phyloP scores from a whole-genome alignment of 169 alveolate species.

The Perkinsus chesapeaki region DNA sequence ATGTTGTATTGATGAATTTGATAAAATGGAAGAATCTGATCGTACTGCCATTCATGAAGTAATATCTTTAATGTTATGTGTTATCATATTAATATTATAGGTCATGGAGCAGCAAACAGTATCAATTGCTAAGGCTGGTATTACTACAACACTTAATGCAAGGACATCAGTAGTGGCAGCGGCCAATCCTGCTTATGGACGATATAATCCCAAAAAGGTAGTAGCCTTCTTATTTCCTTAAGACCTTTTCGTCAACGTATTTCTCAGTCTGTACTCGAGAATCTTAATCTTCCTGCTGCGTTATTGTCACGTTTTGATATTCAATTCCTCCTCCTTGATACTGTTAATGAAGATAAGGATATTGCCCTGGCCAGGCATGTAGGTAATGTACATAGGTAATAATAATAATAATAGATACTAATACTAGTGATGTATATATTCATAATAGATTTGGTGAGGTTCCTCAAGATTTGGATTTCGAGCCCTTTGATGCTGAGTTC shows the following conservation, averaged over 20 bases:
- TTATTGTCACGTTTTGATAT: conserved; percentile 91
- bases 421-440: too few species aligned
- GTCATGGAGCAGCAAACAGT: conserved; percentile 93
- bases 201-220: conserved; percentile 78
- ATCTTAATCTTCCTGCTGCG: conserved; percentile 96
- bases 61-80: neutral
- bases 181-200: conserved; percentile 93
- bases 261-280: conserved; percentile 56
- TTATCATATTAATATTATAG: neutral
- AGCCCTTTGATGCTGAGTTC: conserved; percentile 37
- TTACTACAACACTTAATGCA: conserved; percentile 74
- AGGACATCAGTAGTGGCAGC: conserved; percentile 93
- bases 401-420: conserved; percentile 32
- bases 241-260: neutral
- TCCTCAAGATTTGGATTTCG: conserved; percentile 12
- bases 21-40: conserved; percentile 87
- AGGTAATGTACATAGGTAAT: conserved; percentile 73
- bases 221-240: too few species aligned
- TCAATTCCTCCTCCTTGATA: conserved; percentile 71
- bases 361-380: conserved; percentile 83
- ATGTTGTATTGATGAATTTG: conserved; percentile 97
- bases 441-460: neutral
- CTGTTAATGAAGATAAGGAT: conserved; percentile 75
- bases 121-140: conserved; percentile 95
- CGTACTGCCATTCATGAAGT: conserved; percentile 96